Evolutionary conservation across 139 green algal species (phyloP).

Genomic region (Volvox reticuliferus): DNA sequence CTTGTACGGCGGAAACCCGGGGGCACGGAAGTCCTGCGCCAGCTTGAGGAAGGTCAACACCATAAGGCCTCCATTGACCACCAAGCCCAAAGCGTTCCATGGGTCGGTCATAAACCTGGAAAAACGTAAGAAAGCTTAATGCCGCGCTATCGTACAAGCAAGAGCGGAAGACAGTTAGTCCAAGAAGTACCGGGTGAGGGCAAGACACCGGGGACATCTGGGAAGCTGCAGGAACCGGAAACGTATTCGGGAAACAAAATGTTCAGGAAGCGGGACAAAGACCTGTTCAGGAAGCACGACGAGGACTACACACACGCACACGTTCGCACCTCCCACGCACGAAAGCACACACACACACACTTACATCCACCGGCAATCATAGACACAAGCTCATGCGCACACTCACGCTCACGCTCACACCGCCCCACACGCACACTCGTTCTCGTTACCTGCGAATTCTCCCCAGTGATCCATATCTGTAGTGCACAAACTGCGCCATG

Average conservation of each 20-base stretch:
- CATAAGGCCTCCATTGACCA: conserved; percentile 31
- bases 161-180: no score
- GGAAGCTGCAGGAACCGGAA: background rate
- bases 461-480: conserved; percentile 28
- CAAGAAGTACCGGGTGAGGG: background rate
- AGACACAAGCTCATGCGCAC: no score
- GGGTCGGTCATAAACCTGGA: conserved; percentile 38
- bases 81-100: conserved; percentile 43
- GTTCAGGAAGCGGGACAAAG: background rate
- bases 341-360: no score
- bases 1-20: background rate
- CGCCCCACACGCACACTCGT: background rate
- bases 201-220: background rate
- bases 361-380: no score
- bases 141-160: no score
- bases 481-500: conserved; percentile 44
- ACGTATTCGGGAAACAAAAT: no score
- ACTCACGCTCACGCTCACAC: background rate
- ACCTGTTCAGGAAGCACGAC: background rate
- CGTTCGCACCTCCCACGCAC: no score
- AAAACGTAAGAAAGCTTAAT: no score
- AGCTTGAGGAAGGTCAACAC: conserved; percentile 13
- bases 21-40: background rate
- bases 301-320: background rate
- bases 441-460: background rate